Conservation (phyloP, 148 eudicot genomes). For the Arctostaphylos glauca region DNA sequence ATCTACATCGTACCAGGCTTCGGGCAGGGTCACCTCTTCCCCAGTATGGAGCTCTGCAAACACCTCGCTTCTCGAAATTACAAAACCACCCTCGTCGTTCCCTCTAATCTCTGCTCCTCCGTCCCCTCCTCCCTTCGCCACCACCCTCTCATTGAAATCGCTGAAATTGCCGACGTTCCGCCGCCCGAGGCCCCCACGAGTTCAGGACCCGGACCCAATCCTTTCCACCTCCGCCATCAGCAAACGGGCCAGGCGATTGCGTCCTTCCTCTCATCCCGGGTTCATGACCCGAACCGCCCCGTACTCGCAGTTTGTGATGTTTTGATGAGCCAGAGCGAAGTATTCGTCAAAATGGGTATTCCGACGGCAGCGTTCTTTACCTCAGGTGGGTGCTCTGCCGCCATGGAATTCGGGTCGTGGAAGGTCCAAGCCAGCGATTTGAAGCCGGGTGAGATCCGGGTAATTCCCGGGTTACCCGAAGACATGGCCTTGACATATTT, state of each 20-base stretch:
- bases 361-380: constrained; percentile 52
- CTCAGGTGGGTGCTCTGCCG: constrained; percentile 58
- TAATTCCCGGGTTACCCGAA: constrained; percentile 51
- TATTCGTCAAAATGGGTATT: constrained; percentile 31
- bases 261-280: constrained; percentile 24
- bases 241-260: constrained; percentile 37
- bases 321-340: constrained; percentile 68
- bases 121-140: constrained; percentile 39
- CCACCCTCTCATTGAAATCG: constrained; percentile 34
- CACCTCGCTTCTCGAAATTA: constrained; percentile 34
- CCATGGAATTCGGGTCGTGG: constrained; percentile 54
- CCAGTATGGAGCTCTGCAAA: constrained; percentile 51
- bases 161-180: constrained; percentile 24
- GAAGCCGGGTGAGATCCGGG: constrained; percentile 45
- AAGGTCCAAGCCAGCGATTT: constrained; percentile 30
- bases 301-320: constrained; percentile 52
- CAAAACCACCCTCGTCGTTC: constrained; percentile 41
- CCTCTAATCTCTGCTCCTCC: constrained; percentile 46
- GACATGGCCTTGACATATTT: constrained; percentile 47
- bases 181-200: constrained; percentile 17
- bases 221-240: constrained; percentile 24
- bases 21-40: constrained; percentile 57
- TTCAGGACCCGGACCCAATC: neutral
- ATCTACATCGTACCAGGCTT: constrained; percentile 11
- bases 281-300: constrained; percentile 26